Conservation (phyloP, 768 basidiomycete species). For the Sarcomyxa edulis region DNA sequence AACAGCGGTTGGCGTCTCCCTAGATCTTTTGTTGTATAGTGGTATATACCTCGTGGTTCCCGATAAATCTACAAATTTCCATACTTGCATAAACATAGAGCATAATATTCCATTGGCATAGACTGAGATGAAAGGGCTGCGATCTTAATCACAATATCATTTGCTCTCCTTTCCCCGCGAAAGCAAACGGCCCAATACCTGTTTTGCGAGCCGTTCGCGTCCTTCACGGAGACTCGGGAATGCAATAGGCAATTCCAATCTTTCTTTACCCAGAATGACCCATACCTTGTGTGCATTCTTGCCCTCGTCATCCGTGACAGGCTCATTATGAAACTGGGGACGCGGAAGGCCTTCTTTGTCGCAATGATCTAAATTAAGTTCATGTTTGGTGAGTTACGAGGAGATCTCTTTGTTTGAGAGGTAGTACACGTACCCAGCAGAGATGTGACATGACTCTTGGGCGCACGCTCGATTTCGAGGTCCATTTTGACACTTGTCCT, state of each 20-base stretch:
- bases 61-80: too few relatives aligned
- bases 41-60: too few relatives aligned
- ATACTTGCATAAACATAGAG: too few relatives aligned
- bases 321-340: conserved; percentile 30
- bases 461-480: not conserved
- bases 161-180: conserved; percentile 3
- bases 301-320: conserved; percentile 17
- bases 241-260: conserved; percentile 35
- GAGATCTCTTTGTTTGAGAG: not conserved
- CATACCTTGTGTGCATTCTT: conserved; percentile 33
- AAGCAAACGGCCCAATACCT: conserved; percentile 31
- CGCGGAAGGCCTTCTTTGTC: conserved; percentile 6
- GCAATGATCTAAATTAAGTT: conserved; percentile 3
- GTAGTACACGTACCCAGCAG: not conserved
- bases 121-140: too few relatives aligned
- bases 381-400: too few relatives aligned
- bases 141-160: too few relatives aligned
- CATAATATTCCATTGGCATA: too few relatives aligned
- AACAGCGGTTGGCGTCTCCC: too few relatives aligned
- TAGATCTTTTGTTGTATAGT: too few relatives aligned
- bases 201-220: conserved; percentile 37
- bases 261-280: conserved; percentile 40
- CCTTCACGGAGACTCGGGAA: conserved; percentile 34
- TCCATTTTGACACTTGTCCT: too few relatives aligned
- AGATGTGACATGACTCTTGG: not conserved